phyloP scores from a whole-genome alignment of 2,329 filamentous ascomycete genomes.

The Fusarium multiceps region DNA sequence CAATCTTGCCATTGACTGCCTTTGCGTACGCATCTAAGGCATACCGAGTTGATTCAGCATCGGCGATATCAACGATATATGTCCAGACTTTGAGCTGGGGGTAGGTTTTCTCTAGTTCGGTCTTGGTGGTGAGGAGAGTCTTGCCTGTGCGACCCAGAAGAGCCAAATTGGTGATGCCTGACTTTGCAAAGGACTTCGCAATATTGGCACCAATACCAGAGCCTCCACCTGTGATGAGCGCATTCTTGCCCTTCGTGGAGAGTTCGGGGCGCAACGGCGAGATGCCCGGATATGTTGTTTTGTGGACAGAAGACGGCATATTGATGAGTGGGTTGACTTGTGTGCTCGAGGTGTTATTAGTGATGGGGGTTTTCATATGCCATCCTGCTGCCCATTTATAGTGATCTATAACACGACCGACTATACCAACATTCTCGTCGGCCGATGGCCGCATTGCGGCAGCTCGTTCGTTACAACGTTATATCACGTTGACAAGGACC shows the following conservation, averaged over 20 bases:
- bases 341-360: no score
- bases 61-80: constrained; percentile 49
- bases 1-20: constrained; percentile 48
- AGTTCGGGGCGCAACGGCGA: constrained; percentile 50
- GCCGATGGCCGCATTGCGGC: neutral
- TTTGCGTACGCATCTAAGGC: constrained; percentile 33
- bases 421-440: no score
- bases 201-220: constrained; percentile 72
- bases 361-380: no score
- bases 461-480: constrained; percentile 7
- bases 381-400: no score
- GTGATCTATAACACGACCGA: no score
- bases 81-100: constrained; percentile 62
- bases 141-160: constrained; percentile 55
- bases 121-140: constrained; percentile 47
- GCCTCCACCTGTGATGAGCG: constrained; percentile 73
- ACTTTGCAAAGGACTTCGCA: constrained; percentile 64
- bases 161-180: constrained; percentile 53
- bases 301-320: constrained; percentile 36
- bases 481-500: constrained; percentile 18
- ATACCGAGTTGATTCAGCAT: constrained; percentile 26
- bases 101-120: constrained; percentile 57
- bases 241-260: constrained; percentile 57
- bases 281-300: constrained; percentile 48
- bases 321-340: neutral